Conservation (phyloP, 768 basidiomycete species). For the Mycena crocata region DNA sequence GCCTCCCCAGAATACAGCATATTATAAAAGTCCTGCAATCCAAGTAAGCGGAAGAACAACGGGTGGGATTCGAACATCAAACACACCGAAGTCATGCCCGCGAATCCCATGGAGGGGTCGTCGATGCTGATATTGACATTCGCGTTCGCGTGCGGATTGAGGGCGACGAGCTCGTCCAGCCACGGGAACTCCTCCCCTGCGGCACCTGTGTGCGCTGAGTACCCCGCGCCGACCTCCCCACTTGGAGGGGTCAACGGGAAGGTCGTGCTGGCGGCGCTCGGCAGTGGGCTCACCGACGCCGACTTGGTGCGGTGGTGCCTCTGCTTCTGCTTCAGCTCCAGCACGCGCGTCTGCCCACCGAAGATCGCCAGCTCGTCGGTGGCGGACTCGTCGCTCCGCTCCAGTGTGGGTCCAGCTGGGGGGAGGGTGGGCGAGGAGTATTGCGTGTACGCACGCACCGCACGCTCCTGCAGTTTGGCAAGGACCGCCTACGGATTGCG, state of each 20-base stretch:
- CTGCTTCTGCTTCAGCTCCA: slow-evolving; percentile 45
- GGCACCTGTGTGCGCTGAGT: not conserved
- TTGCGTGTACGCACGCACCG: slow-evolving; percentile 49
- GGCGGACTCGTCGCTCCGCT: slow-evolving; percentile 42
- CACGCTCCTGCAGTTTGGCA: slow-evolving; percentile 58
- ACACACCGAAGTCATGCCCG: slow-evolving; percentile 3
- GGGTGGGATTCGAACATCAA: not conserved
- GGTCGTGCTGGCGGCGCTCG: not conserved
- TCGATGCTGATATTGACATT: slow-evolving; percentile 20
- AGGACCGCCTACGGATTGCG: slow-evolving; percentile 52
- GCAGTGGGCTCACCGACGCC: not conserved
- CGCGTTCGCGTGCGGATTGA: slow-evolving; percentile 2
- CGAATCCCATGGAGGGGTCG: not conserved
- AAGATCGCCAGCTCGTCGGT: slow-evolving; percentile 66
- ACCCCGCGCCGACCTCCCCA: not conserved
- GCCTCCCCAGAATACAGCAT: slow-evolving; percentile 20
- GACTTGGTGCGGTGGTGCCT: slow-evolving; percentile 30
- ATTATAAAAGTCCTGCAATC: slow-evolving; percentile 20
- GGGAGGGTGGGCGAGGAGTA: slow-evolving; percentile 31
- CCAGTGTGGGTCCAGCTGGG: slow-evolving; percentile 19
- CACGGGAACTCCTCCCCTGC: slow-evolving; percentile 23
- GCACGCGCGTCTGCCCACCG: slow-evolving; percentile 61
- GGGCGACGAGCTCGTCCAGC: slow-evolving; percentile 28
- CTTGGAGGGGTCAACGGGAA: not conserved
- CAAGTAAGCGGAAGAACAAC: not conserved